Evolutionary conservation across 1,139 yeast species (phyloP).

Genomic region (Kodamaea alishanica): DNA sequence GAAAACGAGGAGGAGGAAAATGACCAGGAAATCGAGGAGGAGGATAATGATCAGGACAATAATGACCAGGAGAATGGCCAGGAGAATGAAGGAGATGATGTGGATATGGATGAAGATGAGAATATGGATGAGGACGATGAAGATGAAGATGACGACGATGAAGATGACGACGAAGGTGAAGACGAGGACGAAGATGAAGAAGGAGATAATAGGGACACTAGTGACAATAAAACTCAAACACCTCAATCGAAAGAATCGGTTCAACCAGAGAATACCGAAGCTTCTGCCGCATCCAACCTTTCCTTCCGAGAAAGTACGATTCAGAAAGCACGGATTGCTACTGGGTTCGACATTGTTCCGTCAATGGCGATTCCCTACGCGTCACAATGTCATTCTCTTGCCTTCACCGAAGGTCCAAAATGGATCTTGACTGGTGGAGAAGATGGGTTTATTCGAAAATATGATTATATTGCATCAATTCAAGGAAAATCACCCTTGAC

Average conservation of each 20-base stretch:
- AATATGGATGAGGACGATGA: slow-evolving; percentile 15
- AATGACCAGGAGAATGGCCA: slow-evolving; percentile 18
- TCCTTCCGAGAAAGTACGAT: slow-evolving; percentile 37
- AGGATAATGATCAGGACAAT: slow-evolving; percentile 15
- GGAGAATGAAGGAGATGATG: slow-evolving; percentile 16
- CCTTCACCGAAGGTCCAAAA: slow-evolving; percentile 77
- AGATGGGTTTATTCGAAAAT: slow-evolving; percentile 89
- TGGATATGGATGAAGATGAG: slow-evolving; percentile 15
- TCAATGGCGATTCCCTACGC: slow-evolving; percentile 72
- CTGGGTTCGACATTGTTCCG: slow-evolving; percentile 58
- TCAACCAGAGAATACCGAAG: slow-evolving; percentile 4
- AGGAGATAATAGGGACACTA: slow-evolving; percentile 15
- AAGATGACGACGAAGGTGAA: slow-evolving; percentile 15
- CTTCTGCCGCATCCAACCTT: slow-evolving; percentile 9
- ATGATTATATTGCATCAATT: slow-evolving; percentile 79
- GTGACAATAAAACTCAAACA: slow-evolving; percentile 16
- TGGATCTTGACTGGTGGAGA: slow-evolving; percentile 95
- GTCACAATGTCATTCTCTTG: slow-evolving; percentile 68
- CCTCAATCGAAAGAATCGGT: slow-evolving; percentile 7
- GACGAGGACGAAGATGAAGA: slow-evolving; percentile 13
- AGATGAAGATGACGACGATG: slow-evolving; percentile 16
- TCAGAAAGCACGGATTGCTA: slow-evolving; percentile 43
- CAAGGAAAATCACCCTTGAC: slow-evolving; percentile 91
- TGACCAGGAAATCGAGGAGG: slow-evolving; percentile 13
- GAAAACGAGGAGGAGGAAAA: slow-evolving; percentile 12